Base-by-base conservation (phyloP, 2,329 filamentous ascomycete species). In the Alternaria triticina region DNA sequence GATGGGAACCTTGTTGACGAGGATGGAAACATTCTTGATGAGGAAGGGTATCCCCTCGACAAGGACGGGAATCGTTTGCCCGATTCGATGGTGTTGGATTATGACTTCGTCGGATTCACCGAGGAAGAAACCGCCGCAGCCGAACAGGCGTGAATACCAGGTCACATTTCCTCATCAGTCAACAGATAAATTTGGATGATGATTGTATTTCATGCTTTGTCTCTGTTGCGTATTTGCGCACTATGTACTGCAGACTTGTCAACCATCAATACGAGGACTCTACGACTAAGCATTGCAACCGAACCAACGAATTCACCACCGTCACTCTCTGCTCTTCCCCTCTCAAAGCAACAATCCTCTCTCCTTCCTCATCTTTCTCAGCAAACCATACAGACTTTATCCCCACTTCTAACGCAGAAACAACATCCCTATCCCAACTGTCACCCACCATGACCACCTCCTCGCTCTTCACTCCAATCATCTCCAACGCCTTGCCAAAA, bases 391-490 rank as follows among this genome's bases (percentile, higher is more conserved):
- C 36, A 44, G 25, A 44, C 3, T 43, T 9, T 3, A 36, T 36
- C 3, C 36, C 36, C 4, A 6, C 57, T 17, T 59, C 25, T 3
- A 5, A 1, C 10, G 57, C 57, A 45, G 50, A 54, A 45, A 36
- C 22, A 43, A 51, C 43, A 28, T 58, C 59, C 45, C 45, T 44
- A 47, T 59, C 47, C 57, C 27, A 59, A 2, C 57, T 59, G 11
- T 59, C 57, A 0, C 71, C 70, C 4, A 67, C 56, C 44, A 65
- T 59, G 0, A 69, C 63, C 36, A 67, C 54, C 1, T 72, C 68
- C 22, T 45, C n/a, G 2, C 45, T 22, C 22, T 33, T 8, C 3
- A 67, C 17, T 0, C 20, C 36, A 12, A 64, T 11, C 3, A 11
- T 3, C 20, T 59, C 33, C 30, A 69, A 22, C 5, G 5, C 79